Conservation (phyloP, 192 early-diverging fungal genomes). For the Anaeromyces robustus region DNA sequence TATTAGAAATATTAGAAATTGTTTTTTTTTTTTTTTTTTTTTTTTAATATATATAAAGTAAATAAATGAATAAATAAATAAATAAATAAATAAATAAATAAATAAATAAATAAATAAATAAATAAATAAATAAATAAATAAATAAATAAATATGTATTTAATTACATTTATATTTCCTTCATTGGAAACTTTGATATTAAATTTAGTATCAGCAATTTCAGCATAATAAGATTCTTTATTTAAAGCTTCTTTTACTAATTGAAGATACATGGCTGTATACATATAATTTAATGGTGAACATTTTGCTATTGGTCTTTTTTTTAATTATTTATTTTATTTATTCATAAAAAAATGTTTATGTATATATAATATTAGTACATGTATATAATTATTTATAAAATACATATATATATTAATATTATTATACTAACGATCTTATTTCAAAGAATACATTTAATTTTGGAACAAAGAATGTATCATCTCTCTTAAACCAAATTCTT, state of each 20-base stretch:
- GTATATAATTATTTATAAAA: background rate
- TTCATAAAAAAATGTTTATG: too few species aligned
- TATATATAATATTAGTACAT: slow-evolving; percentile 3
- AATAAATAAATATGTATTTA: too few species aligned
- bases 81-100: too few species aligned
- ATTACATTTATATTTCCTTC: slow-evolving; percentile 23
- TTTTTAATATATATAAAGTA: too few species aligned
- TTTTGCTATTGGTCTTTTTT: slow-evolving; percentile 60
- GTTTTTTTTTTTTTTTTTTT: too few species aligned
- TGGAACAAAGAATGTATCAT: slow-evolving; percentile 84
- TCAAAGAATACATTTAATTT: slow-evolving; percentile 64
- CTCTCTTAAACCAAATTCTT: slow-evolving; percentile 87
- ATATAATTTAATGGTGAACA: slow-evolving; percentile 56
- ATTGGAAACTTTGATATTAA: slow-evolving; percentile 47
- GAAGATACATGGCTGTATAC: slow-evolving; percentile 50
- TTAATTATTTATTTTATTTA: too few species aligned
- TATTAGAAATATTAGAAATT: too few species aligned
- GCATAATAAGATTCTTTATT: slow-evolving; percentile 83
- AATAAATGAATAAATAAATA: too few species aligned
- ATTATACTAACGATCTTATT: slow-evolving; percentile 12
- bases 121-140: too few species aligned
- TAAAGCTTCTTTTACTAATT: slow-evolving; percentile 66
- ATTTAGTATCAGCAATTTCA: slow-evolving; percentile 69
- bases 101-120: too few species aligned
- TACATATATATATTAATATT: background rate